Base-by-base conservation (phyloP, 2,329 filamentous ascomycete species). In the Penicillium frequentans region DNA sequence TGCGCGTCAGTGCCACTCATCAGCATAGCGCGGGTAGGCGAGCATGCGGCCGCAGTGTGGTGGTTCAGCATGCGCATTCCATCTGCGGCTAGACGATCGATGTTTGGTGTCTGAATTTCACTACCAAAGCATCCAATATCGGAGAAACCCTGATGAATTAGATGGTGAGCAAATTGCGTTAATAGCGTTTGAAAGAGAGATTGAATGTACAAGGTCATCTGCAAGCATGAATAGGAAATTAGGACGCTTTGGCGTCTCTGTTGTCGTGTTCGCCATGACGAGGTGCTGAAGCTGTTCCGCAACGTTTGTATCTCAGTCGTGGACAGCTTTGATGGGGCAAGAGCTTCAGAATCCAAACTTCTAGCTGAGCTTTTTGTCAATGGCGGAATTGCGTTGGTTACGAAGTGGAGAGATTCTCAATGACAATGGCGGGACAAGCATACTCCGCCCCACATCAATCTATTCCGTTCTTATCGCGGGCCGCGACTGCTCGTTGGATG, bases 41-140 rank as follows among this genome's bases (percentile, higher is more conserved):
- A 70, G 49, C 70, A 72, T 19, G 67, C 68, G 16, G 68, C 64
- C 7, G 69, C 69, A 4, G 69, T 61, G 55, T 72, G 69, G 45
- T 56, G 52, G 29, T 62, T 58, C 16, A 58, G 52, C 54, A 60
- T 57, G 19, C 58, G 60, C n/a, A 49, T 52, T 7, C 61, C 61
- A 14, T 62, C 59, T 14, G 53, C 33, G 10, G 79, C 74, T 1
- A 82, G 67, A 35, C 76, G 78, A 68, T 84, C 80, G 29, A 85
- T 72, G 60, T 82, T 80, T 0, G 83, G 82, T 0, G 82, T 85
- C 27, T 77, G 72, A 60, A 85, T 84, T 66, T 85, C 82, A 50
- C 78, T 75, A 35, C 83, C 82, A 63, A 82, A 84, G 59, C 77
- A 78, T n/a, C 77, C 77, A 13, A 82, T 73, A 61, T 85, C 83